phyloP scores from a whole-genome alignment of 768 basidiomycete genomes.

The Mycena metata region DNA sequence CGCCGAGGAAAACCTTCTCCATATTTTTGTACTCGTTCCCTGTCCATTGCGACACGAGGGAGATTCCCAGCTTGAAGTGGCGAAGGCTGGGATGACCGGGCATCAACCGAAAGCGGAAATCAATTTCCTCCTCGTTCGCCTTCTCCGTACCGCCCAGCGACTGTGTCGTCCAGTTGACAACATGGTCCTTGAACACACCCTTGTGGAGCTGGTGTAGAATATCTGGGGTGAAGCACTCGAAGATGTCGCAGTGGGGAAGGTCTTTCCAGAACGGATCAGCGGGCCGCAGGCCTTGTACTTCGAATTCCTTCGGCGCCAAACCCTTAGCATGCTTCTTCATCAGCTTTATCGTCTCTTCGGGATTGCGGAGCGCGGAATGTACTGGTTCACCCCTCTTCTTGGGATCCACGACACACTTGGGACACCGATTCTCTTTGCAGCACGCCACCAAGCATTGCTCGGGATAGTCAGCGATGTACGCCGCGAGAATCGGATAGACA shows the following conservation, averaged over 20 bases:
- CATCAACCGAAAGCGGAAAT: conserved; percentile 51
- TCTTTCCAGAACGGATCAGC: conserved; percentile 56
- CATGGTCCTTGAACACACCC: conserved; percentile 62
- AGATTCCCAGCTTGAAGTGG: conserved; percentile 53
- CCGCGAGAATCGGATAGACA: conserved; percentile 32
- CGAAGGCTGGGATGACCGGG: conserved; percentile 44
- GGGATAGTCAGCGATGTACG: conserved; percentile 32
- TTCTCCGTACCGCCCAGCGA: conserved; percentile 16
- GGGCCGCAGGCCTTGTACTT: conserved; percentile 30
- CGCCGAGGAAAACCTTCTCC: conserved; percentile 46
- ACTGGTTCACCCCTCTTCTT: conserved; percentile 38
- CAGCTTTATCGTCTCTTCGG: conserved; percentile 29
- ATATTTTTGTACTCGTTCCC: conserved; percentile 52
- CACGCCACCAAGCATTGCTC: conserved; percentile 28
- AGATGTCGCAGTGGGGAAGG: conserved; percentile 58
- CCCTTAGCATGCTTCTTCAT: conserved; percentile 37
- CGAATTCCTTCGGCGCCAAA: conserved; percentile 30
- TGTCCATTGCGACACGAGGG: conserved; percentile 50
- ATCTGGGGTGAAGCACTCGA: conserved; percentile 56
- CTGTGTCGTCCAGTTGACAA: conserved; percentile 51
- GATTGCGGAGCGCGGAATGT: conserved; percentile 17
- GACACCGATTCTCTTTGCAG: conserved; percentile 36
- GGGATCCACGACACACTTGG: too few relatives aligned
- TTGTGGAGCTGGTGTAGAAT: conserved; percentile 65
- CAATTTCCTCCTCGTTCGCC: conserved; percentile 51